Evolutionary conservation across 768 basidiomycete species (phyloP), one percentile per base, ranked within the genome.

Genomic region (Serendipita vermifera): DNA sequence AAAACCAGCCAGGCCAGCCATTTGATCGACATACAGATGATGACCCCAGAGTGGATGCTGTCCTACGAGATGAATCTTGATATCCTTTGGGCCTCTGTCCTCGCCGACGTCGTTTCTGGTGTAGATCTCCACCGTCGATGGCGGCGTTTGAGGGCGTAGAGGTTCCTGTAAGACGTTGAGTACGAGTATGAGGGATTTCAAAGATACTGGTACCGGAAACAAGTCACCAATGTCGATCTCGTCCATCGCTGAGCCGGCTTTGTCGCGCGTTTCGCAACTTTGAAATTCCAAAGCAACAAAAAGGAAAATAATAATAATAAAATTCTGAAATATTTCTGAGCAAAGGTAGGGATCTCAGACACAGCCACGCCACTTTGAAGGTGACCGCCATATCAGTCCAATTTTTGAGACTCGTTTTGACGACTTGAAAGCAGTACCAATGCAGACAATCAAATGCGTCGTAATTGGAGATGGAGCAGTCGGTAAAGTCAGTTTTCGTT

Each of bases 371-470:
- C n/a, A n/a, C n/a, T n/a, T n/a, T n/a, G n/a, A n/a, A n/a, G n/a
- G n/a, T n/a, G n/a, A n/a, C n/a, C n/a, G n/a, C n/a, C n/a, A n/a
- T n/a, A n/a, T n/a, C n/a, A n/a, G n/a, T n/a, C n/a, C n/a, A n/a
- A n/a, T n/a, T n/a, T n/a, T n/a, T n/a, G n/a, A n/a, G n/a, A n/a
- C n/a, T n/a, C n/a, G n/a, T n/a, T n/a, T n/a, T n/a, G n/a, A n/a
- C n/a, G n/a, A n/a, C n/a, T n/a, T 33, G 9, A 57, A 38, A 5
- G n/a, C n/a, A n/a, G n/a, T n/a, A n/a, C n/a, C n/a, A n/a, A 94
- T 94, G 91, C 91, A 96, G 69, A 96, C 92, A 56, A 96, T 94
- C 70, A 94, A 96, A 74, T 93, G 91, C 71, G 91, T 94, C 67
- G 92, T 92, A 57, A 92, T 94, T 62, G 91, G 91, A 67, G 92